These are phyloP conservation scores for Corchorus capsularis DNA, from an alignment of 345 rosid species.

Conservation along the genomic window DNA sequence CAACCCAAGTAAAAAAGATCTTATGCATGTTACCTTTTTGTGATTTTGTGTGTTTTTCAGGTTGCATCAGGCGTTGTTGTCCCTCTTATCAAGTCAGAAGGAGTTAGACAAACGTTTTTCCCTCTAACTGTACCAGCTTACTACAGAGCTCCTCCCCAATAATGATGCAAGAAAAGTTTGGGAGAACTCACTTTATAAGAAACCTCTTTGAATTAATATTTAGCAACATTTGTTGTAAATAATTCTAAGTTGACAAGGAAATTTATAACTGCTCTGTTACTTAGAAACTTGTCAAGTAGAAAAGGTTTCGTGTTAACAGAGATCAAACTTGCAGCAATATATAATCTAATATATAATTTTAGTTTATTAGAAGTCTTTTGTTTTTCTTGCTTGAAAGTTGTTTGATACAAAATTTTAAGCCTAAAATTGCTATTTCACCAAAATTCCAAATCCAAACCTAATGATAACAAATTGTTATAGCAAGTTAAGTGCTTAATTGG, in stretches of 20 bases:
- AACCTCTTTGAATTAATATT: background rate
- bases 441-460: too few relatives aligned
- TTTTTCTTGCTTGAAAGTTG: too few relatives aligned
- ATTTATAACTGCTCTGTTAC: background rate
- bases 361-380: background rate
- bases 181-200: background rate
- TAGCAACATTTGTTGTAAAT: background rate
- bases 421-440: too few relatives aligned
- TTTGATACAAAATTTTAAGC: too few relatives aligned
- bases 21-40: background rate
- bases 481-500: too few relatives aligned
- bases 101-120: slow-evolving; percentile 21
- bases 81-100: slow-evolving; percentile 19
- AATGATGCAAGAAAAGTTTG: too few relatives aligned
- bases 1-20: background rate
- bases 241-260: background rate
- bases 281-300: too few relatives aligned
- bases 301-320: background rate
- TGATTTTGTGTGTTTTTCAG: slow-evolving; percentile 8
- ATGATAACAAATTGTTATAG: too few relatives aligned
- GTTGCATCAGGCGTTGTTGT: slow-evolving; percentile 8
- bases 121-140: slow-evolving; percentile 22
- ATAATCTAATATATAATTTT: background rate
- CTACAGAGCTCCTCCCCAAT: background rate
- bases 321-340: background rate